Evolutionary conservation across 768 basidiomycete species (phyloP), one percentile per base, ranked within the genome.

Genomic region (Calocybe indica): DNA sequence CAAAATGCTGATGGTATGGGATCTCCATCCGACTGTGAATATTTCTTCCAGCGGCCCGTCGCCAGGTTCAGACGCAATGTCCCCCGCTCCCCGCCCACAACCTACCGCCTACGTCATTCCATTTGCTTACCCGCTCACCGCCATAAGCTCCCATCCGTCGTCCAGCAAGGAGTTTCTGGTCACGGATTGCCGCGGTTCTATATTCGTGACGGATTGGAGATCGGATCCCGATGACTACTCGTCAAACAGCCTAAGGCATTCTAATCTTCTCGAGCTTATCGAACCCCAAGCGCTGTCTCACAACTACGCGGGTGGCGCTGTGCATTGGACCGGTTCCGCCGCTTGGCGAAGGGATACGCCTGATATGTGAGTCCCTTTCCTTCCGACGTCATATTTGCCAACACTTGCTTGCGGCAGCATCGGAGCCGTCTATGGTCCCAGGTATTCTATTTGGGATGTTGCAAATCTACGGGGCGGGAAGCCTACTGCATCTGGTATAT

Each of bases 1-100:
- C 66, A 86, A 80, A 60, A 84, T 85, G 76, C 75, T 89, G 35
- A 85, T 89, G 80, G 80, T 91, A 6, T 91, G 89, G 89, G 88
- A 91, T 63, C 73, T 92, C n/a, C 69, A 76, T 55, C 88, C 88
- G 0, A 59, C 69, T 33, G 46, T 73, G 40, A 65, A 76, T 46
- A 67, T 75, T 37, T 61, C 70, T 33, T 73, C 79, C 9, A 57
- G 54, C 14, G 53, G 55, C 10, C 62, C 65, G 49, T 55, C 71
- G 38, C 63, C 62, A n/a, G 50, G 47, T 39, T 55, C 52, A 37
- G 55, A 56, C 39, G 61, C 69, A 11, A 63, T 67, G 11, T 58
- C 58, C 5, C 57, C 63, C 6, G 58, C 65, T 15, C 48, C 72
- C 33, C 71, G 83, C 33, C 72, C 77, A 5, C 85, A 88, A 48